Base-by-base conservation (phyloP, 345 rosid species). In the Pugionium dolabratum region DNA sequence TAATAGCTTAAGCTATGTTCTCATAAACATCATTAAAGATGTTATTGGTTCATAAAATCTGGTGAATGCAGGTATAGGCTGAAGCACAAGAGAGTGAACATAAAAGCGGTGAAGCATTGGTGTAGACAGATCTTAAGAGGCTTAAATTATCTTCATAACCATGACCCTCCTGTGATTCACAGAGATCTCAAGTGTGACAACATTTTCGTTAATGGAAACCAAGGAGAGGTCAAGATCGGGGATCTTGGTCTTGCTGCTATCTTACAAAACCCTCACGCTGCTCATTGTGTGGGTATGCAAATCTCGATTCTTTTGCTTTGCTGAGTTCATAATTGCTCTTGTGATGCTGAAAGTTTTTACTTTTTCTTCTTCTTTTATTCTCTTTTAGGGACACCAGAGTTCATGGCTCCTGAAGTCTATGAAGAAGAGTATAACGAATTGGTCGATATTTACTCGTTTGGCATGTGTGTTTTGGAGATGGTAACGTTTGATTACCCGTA, bases 391-490 rank as follows among this genome's bases (percentile, higher is more conserved):
- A 93, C 98, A 31, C 97, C 96, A 1, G 98, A 90, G 81, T 90
- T 93, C 18, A 18, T 94, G 99, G 99, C 99, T 70, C 97, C 99
- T 26, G 97, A 18, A 18, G 18, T 18, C 18, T 93, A 88, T 43
- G 86, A 85, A 79, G 99, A 94, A 79, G 95, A 86, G 8, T 94
- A 94, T 47, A 90, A 94, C 64, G 89, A 94, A 70, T 75, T 94
- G 66, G 95, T 94, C 49, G 99, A 94, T 69, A 83, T 90, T 49
- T 94, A 94, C 74, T 88, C 99, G 7, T 94, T 94, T 57, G 99
- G 99, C 3, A 94, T 94, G 99, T 88, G 97, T 75, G 78, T 94
- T 52, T 79, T 94, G 78, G 99, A 94, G 80, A 85, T 90, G 96
- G 90, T 90, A 55, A 90, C 97, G 50, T 86, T 88, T 68, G 99